A percentile compares a stretch with the other conserved stretches of the same genome.
Conservation (phyloP, 108 stramenopile genomes). For the Chaetoceros tenuissimus region DNA sequence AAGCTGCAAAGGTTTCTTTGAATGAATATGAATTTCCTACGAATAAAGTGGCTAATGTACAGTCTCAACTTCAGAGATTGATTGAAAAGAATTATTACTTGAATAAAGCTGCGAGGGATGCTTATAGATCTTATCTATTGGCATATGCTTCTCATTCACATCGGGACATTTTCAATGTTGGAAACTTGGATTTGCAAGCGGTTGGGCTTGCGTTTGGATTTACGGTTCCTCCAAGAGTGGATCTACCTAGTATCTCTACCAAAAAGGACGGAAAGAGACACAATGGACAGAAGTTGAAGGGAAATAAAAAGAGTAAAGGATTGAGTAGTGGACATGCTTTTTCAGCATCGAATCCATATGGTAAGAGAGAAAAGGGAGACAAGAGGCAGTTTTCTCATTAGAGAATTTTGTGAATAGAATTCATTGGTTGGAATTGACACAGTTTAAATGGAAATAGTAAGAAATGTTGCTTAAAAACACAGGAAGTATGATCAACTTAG, state of each 20-base stretch:
- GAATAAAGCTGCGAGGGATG: slow-evolving; percentile 92
- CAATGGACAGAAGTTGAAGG: slow-evolving; percentile 29
- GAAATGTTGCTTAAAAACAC: too few species aligned
- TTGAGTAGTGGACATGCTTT: slow-evolving; percentile 80
- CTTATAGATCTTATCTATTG: slow-evolving; percentile 92
- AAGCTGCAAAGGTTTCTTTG: slow-evolving; percentile 93
- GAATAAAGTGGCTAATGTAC: slow-evolving; percentile 92
- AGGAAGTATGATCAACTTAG: too few species aligned
- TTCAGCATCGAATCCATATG: slow-evolving; percentile 94
- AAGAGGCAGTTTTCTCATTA: slow-evolving; percentile 87
- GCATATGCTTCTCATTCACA: slow-evolving; percentile 96
- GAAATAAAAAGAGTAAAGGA: slow-evolving; percentile 36
- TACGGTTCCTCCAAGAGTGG: slow-evolving; percentile 92
- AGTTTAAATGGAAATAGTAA: too few species aligned
- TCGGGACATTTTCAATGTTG: slow-evolving; percentile 97
- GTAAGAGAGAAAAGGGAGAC: slow-evolving; percentile 76
- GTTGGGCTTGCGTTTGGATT: slow-evolving; percentile 97
- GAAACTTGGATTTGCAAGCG: slow-evolving; percentile 90
- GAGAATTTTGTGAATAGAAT: slow-evolving; percentile 5
- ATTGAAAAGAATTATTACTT: slow-evolving; percentile 99
- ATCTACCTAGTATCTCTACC: slow-evolving; percentile 78
- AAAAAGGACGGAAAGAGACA: slow-evolving; percentile 53
- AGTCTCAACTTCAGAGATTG: slow-evolving; percentile 87
- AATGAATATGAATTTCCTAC: slow-evolving; percentile 98
- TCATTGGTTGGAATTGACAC: too few species aligned